phyloP scores from a whole-genome alignment of 352 stramenopile genomes.

The Pythium phragmiticola region DNA sequence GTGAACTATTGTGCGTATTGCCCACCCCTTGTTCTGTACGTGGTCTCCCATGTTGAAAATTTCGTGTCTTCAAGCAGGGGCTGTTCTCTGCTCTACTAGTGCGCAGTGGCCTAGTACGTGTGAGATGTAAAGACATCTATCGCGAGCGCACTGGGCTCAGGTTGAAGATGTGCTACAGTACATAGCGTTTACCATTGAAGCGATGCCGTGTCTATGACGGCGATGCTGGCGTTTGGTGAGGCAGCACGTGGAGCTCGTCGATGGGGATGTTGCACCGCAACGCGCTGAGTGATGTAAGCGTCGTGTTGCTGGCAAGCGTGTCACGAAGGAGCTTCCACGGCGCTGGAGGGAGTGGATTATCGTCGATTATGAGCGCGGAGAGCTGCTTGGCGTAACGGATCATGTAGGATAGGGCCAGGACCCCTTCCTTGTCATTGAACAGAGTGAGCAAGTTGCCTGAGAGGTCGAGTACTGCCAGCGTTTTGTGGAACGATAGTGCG shows the following conservation, averaged over 20 bases:
- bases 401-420: slow-evolving; percentile 51
- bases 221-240: not conserved
- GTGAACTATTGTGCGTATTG: no score
- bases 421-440: slow-evolving; percentile 56
- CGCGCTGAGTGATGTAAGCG: slow-evolving; percentile 40
- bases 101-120: no score
- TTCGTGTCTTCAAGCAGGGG: no score
- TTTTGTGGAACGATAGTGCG: slow-evolving; percentile 49
- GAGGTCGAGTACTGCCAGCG: slow-evolving; percentile 53
- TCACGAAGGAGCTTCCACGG: slow-evolving; percentile 21
- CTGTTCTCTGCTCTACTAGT: no score
- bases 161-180: no score
- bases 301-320: slow-evolving; percentile 34
- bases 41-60: no score
- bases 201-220: no score
- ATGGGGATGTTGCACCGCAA: slow-evolving; percentile 28
- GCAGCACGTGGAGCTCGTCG: slow-evolving; percentile 4
- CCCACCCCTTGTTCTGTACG: no score
- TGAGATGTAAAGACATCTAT: no score
- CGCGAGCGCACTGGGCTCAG: no score
- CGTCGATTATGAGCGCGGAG: slow-evolving; percentile 41
- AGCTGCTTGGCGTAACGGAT: slow-evolving; percentile 49
- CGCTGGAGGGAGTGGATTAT: slow-evolving; percentile 35
- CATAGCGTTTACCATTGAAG: not conserved
- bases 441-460: slow-evolving; percentile 53